Base-by-base conservation (phyloP, 441 rosid species). In the Euphorbia celastroides region DNA sequence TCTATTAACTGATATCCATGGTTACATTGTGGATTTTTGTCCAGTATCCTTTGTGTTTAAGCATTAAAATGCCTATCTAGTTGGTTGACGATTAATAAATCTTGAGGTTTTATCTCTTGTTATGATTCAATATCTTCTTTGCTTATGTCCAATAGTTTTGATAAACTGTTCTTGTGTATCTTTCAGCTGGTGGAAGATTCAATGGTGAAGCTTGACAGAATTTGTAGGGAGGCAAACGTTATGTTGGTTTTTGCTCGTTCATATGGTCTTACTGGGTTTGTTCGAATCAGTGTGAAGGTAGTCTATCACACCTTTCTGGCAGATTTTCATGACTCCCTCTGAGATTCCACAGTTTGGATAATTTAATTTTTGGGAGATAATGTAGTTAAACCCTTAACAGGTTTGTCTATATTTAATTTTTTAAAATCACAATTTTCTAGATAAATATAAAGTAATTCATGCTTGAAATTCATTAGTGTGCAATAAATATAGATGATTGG, bases 171-270 rank as follows among this genome's bases (percentile, higher is more conserved):
- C 36, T 62, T 41, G 31, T 36, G 62, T 67, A 58, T 56, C 48
- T 65, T 80, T 79, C 88, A 93, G 99, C 77, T 93, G 75, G 84
- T 82, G 66, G 99, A 93, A 78, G 88, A 80, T 51, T 83, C 86
- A 20, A 84, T 89, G 97, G 57, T 86, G 67, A 89, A 86, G 81
- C 89, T 93, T 57, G 97, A 91, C 69, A 83, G 73, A 71, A 89
- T 91, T 60, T 93, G 96, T 70, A 65, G 93, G 75, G 90, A 86
- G 73, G 93, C 87, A 25, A 89, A 91, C 79, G 99, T 89, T 50
- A 84, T 78, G 88, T 75, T 91, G 84, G 75, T 91, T 74, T 81
- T 86, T 80, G 96, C 97, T 70, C 97, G 99, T 66, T 88, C 96
- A 23, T 91, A 93, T 69, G 99, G 97, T 70, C 92, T 91, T 79